These are phyloP conservation scores for Pseudogymnoascus sp. DNA, from an alignment of 2,329 filamentous ascomycete species.

Conservation along the genomic window DNA sequence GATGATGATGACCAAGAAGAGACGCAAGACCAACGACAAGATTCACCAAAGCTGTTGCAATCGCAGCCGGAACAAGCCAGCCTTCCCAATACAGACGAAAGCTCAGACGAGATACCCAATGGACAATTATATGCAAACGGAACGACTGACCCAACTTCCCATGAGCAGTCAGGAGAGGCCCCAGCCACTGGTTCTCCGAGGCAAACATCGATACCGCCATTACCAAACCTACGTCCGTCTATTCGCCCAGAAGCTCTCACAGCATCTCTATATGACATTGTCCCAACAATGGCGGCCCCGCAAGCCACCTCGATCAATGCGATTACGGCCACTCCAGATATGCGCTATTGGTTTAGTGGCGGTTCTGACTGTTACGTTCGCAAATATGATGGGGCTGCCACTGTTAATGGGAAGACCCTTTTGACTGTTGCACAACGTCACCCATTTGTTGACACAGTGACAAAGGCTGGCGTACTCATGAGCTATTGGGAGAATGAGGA, in stretches of 20 bases:
- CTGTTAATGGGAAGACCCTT: conserved; percentile 87
- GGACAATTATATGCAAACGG: conserved; percentile 19
- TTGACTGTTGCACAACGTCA: conserved; percentile 93
- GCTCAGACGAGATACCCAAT: conserved; percentile 21
- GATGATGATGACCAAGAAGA: conserved; percentile 50
- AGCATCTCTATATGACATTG: conserved; percentile 82
- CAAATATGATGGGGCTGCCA: conserved; percentile 92
- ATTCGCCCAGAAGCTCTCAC: conserved; percentile 72
- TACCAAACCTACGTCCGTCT: conserved; percentile 45
- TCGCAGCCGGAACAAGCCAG: conserved; percentile 23
- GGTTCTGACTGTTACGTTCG: conserved; percentile 92
- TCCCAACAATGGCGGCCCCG: conserved; percentile 92
- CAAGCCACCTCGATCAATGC: conserved; percentile 95
- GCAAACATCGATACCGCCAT: conserved; percentile 28
- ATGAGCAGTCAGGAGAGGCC: conserved; percentile 22
- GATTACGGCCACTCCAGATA: conserved; percentile 82
- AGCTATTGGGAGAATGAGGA: conserved; percentile 99
- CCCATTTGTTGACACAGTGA: conserved; percentile 94
- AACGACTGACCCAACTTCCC: conserved; percentile 22
- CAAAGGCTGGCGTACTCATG: conserved; percentile 87
- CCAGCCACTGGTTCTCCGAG: conserved; percentile 26
- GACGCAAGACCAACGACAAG: conserved; percentile 32
- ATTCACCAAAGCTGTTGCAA: conserved; percentile 3
- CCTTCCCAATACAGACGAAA: conserved; percentile 22
- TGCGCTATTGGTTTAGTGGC: conserved; percentile 90